phyloP scores from a whole-genome alignment of 2,329 filamentous ascomycete species.

The Zasmidium angulare region DNA sequence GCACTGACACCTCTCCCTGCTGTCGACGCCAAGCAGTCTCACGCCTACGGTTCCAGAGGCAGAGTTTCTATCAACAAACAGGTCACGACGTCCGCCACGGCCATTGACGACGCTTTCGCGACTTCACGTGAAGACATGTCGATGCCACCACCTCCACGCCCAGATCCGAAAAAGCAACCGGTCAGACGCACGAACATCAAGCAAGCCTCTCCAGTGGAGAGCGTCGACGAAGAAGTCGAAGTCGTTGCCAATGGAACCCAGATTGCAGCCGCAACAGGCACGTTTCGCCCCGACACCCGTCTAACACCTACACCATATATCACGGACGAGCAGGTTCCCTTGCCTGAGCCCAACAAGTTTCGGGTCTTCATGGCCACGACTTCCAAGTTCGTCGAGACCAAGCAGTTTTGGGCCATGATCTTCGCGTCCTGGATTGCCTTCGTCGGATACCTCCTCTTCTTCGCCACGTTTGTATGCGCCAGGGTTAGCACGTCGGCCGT shows the following conservation, averaged over 20 bases:
- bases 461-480: too few relatives aligned
- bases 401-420: background rate
- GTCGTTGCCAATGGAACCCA: too few relatives aligned
- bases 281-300: too few relatives aligned
- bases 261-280: too few relatives aligned
- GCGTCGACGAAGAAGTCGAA: too few relatives aligned
- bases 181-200: too few relatives aligned
- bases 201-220: too few relatives aligned
- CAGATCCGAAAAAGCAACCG: background rate
- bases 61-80: constrained; percentile 17
- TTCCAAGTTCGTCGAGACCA: background rate
- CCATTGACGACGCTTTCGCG: constrained; percentile 17
- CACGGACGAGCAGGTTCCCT: too few relatives aligned
- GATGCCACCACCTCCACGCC: background rate
- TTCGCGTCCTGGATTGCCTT: background rate
- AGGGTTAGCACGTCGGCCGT: too few relatives aligned
- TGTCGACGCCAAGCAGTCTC: constrained; percentile 15
- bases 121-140: background rate
- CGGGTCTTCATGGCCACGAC: background rate
- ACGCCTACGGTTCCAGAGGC: constrained; percentile 21
- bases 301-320: too few relatives aligned
- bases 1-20: constrained; percentile 16
- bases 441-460: background rate
- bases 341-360: background rate
- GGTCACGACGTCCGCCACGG: constrained; percentile 10